Base-by-base conservation (phyloP, 352 stramenopile species). In the Phytophthora colocasiae region DNA sequence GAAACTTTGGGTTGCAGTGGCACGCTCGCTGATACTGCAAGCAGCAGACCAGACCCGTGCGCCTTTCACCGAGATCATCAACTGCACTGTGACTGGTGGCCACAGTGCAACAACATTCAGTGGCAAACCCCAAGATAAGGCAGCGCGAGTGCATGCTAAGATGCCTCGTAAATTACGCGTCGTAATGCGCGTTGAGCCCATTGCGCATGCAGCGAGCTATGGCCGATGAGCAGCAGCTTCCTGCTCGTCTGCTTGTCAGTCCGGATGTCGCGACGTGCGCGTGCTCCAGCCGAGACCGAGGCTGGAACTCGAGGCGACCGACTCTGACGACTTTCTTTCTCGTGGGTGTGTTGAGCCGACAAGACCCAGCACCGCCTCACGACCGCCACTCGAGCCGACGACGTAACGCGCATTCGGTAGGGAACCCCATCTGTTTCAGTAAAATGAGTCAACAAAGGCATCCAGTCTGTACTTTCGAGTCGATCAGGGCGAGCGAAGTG, bases 381-480 rank as follows among this genome's bases (percentile, higher is more conserved):
- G 26, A 26, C 34, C 50, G 9, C 49, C 31, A 38, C 39, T 58
- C 38, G 51, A 58, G 51, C 12, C 29, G 52, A 51, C 52, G 52
- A 43, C 40, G 56, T 56, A 63, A 52, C 43, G 51, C 24, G 40
- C 61, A 12, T 32, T 17, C 34, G 24, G 56, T 55, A 50, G 52
- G 29, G 32, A 27, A 19, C 44, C n/a, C 38, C 59, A 55, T 49
- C 59, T 61, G 49, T 50, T 61, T 10, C 19, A 15, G 14, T n/a
- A n/a, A 7, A n/a, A 48, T 69, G 61, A 69, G 61, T 69, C 60
- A 68, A 64, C 57, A 56, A 51, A 34, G 27, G 32, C 17, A 24
- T 29, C 36, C 11, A 15, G 22, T 22, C 29, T 49, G 27, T 39
- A 7, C 14, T 34, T 52, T 32, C 11, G 22, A 36, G 12, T 43